These are phyloP conservation scores for Yamadazyma insecticola DNA, from an alignment of 805 yeast species.

Conservation along the genomic window DNA sequence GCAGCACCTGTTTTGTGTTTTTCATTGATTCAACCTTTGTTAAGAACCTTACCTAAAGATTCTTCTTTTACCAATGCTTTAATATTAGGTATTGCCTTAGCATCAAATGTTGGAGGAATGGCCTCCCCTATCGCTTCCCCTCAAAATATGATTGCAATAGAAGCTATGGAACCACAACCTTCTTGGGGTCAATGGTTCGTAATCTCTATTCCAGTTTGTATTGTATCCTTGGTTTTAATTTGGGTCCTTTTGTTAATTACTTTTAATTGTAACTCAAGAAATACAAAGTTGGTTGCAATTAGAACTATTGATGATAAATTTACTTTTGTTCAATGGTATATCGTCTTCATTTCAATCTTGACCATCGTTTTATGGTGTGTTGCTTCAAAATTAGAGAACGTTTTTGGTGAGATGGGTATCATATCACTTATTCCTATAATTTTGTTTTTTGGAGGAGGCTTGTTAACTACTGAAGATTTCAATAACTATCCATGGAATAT, in stretches of 20 bases:
- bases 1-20: constrained; percentile 54
- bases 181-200: constrained; percentile 57
- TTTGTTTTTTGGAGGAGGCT: constrained; percentile 89
- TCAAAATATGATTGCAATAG: constrained; percentile 51
- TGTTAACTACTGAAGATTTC: constrained; percentile 83
- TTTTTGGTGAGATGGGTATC: constrained; percentile 96
- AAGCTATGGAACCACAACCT: constrained; percentile 48
- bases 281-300: constrained; percentile 50
- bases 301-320: constrained; percentile 63
- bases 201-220: constrained; percentile 44
- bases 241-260: constrained; percentile 51
- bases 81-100: constrained; percentile 45
- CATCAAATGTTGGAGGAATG: constrained; percentile 52
- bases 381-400: constrained; percentile 63
- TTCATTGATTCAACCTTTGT: constrained; percentile 46
- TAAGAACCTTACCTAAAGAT: constrained; percentile 40
- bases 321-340: constrained; percentile 69
- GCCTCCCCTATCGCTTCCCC: constrained; percentile 54
- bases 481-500: constrained; percentile 97
- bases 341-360: constrained; percentile 55
- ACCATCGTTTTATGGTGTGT: constrained; percentile 91
- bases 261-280: constrained; percentile 47
- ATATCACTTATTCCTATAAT: constrained; percentile 86
- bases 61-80: constrained; percentile 38
- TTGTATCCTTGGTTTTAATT: constrained; percentile 34